A percentile compares a stretch with the other conserved stretches of the same genome.
phyloP scores from a whole-genome alignment of 257 asterid genomes.

The Coffea canephora region DNA sequence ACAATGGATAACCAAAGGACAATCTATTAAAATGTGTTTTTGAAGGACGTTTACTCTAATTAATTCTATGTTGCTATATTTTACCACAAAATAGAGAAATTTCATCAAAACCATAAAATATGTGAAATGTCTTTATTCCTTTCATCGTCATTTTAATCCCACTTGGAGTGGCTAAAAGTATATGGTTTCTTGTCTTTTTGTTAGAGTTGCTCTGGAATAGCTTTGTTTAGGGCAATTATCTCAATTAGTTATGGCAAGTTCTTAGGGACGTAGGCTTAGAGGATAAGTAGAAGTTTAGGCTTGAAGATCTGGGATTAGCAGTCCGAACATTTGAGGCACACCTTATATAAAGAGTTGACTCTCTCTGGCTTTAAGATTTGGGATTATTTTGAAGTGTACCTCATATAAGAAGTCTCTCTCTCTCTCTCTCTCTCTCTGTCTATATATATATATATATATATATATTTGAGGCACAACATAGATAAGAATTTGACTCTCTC shows the following conservation, averaged over 20 bases:
- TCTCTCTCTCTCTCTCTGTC: no score
- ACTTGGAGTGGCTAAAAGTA: background rate
- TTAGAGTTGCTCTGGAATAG: background rate
- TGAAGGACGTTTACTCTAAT: no score
- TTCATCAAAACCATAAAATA: background rate
- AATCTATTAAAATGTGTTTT: no score
- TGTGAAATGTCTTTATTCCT: background rate
- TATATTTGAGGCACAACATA: background rate
- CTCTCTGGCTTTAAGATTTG: no score
- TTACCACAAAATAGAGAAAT: background rate
- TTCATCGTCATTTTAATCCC: background rate
- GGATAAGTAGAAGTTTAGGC: background rate
- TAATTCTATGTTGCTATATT: background rate
- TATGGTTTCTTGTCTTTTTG: background rate
- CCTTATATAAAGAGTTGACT: background rate
- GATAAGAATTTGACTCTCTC: background rate
- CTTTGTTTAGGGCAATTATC: background rate
- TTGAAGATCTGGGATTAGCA: background rate
- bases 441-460: no score
- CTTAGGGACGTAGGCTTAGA: background rate
- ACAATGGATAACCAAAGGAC: background rate
- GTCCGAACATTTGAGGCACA: background rate
- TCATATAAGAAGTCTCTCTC: no score
- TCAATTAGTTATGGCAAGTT: background rate
- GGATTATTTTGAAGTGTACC: no score